Evolutionary conservation across 306 rosid species (phyloP).

Genomic region (Trifolium fragiferum): DNA sequence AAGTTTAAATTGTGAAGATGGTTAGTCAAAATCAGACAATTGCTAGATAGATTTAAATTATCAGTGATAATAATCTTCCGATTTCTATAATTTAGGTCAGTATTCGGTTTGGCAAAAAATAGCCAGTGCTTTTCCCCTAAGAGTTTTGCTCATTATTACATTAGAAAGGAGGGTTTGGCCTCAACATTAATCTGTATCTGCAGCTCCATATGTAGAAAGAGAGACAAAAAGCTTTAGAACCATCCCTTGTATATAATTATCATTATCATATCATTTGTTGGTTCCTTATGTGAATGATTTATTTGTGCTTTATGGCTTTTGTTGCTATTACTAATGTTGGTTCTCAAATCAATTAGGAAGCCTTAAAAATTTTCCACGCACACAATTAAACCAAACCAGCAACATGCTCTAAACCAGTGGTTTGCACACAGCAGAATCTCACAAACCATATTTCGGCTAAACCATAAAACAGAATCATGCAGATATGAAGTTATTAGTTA

Average conservation of each 20-base stretch:
- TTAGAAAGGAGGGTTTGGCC: background rate
- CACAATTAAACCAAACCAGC: background rate
- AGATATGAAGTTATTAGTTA: background rate
- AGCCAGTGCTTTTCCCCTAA: background rate
- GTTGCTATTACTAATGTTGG: background rate
- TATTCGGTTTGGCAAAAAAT: conserved; percentile 45
- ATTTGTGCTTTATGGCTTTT: conserved; percentile 11
- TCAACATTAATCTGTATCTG: background rate
- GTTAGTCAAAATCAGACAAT: conserved; percentile 42
- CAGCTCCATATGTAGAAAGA: conserved; percentile 35
- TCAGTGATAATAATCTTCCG: conserved; percentile 40
- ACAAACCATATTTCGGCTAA: background rate
- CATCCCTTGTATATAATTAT: conserved; percentile 49
- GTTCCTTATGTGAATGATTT: conserved; percentile 41
- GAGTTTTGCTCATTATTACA: background rate
- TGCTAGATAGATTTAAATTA: conserved; percentile 44
- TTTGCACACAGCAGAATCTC: background rate
- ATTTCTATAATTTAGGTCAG: conserved; percentile 31
- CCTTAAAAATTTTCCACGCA: background rate
- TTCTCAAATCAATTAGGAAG: background rate
- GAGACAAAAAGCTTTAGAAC: conserved; percentile 38
- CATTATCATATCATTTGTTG: conserved; percentile 41
- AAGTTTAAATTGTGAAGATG: conserved; percentile 92
- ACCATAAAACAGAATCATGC: background rate
- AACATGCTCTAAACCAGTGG: too few relatives aligned